Base-by-base conservation (phyloP, 495 filamentous ascomycete species). In the Penicillium taxi region DNA sequence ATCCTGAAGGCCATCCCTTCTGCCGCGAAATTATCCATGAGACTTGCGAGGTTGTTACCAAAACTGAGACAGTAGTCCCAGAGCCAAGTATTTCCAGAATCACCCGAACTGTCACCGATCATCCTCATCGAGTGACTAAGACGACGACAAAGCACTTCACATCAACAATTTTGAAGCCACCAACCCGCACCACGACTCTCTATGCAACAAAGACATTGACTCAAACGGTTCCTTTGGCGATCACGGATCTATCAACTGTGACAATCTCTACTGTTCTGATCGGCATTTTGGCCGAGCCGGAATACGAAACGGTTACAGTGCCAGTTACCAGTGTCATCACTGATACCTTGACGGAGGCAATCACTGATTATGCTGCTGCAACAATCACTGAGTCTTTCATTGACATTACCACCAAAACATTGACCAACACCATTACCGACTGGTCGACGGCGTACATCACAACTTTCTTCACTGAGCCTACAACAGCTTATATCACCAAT, bases 1-100 rank as follows among this genome's bases (percentile, higher is more conserved):
- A 28, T 12, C 28, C 37, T 11, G 37, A 32, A 12, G 37, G 37
- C 1, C 13, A 18, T 3, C 13, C 20, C 7, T 32, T 39, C 37
- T 39, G 37, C 26, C 28, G 28, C 4, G 37, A 39, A 26, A 20
- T 39, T 23, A 26, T 39, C 20, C 12, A 7, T 3, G 34, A 25
- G 20, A 35, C 6, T 11, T 14, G 13, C n/a, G 32, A 35, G 32
- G 32, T 35, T 35, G n/a, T 35, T 6, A 35, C 32, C 22, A 12
- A 35, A 24, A 25, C 20, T 18, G 25, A 35, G 20, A 35, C 20
- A 9, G 32, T 25, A 4, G 25, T 13, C 4, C 20, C 32, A 16
- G 8, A 25, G 9, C 32, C 32, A 4, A 25, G 4, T 9, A 35
- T 21, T 2, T n/a, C 15, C 13, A 23, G 7, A 2, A 20, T 35